phyloP scores from a whole-genome alignment of 257 asterid genomes.

The Solanum boliviense region DNA sequence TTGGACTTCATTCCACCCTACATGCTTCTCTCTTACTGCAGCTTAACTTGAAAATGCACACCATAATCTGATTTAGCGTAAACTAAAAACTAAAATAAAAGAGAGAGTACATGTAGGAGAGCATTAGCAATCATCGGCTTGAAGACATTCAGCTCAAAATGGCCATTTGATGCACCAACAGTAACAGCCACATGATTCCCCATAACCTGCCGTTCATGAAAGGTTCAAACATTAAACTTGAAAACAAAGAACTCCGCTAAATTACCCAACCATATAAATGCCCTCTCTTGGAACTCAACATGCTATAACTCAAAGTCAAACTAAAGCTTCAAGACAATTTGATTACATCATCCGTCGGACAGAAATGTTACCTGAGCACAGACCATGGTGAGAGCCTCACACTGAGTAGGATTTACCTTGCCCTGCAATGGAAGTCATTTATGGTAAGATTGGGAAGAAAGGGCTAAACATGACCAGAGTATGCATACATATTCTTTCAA shows the following conservation, averaged over 20 bases:
- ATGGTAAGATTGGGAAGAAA: slow-evolving; percentile 3
- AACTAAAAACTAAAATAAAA: not conserved
- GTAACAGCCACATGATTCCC: slow-evolving; percentile 94
- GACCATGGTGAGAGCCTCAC: slow-evolving; percentile 97
- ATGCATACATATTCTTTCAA: not conserved
- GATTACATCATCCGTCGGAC: not conserved
- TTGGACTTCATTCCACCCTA: not conserved
- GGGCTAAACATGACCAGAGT: not conserved
- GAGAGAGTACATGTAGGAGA: slow-evolving; percentile 62
- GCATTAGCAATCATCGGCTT: slow-evolving; percentile 92
- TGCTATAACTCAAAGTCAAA: not conserved
- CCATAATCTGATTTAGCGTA: not conserved
- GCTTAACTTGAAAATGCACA: not conserved
- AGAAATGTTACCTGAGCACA: slow-evolving; percentile 73
- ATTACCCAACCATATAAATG: not conserved
- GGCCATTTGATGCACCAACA: slow-evolving; percentile 91
- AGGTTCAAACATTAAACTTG: not conserved
- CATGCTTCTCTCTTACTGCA: not conserved
- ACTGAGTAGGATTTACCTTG: slow-evolving; percentile 95
- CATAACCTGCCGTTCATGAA: slow-evolving; percentile 33
- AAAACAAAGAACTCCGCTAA: not conserved
- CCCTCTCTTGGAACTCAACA: not conserved
- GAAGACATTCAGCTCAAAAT: slow-evolving; percentile 86
- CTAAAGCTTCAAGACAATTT: not conserved
- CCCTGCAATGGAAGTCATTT: slow-evolving; percentile 43